These are phyloP conservation scores for Blastobotrys americana DNA, from an alignment of 805 yeast genomes.

Conservation along the genomic window DNA sequence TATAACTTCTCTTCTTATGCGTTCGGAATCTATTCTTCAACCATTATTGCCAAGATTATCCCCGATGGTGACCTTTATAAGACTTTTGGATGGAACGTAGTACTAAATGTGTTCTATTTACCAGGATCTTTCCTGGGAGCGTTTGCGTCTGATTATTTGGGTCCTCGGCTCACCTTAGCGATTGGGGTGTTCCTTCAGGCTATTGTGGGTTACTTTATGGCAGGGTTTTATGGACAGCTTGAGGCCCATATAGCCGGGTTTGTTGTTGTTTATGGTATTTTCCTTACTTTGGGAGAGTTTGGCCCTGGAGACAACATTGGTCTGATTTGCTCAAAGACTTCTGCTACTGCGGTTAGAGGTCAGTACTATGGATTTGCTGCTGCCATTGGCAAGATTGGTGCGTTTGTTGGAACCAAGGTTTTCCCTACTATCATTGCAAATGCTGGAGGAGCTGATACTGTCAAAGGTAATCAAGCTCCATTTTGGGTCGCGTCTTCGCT, in stretches of 20 bases:
- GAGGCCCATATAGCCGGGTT: slow-evolving; percentile 64
- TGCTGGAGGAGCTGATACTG: slow-evolving; percentile 43
- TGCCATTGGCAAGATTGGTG: slow-evolving; percentile 87
- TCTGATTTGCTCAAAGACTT: slow-evolving; percentile 74
- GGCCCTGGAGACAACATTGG: slow-evolving; percentile 95
- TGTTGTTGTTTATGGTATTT: slow-evolving; percentile 82
- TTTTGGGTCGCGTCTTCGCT: slow-evolving; percentile 76
- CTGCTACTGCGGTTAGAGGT: slow-evolving; percentile 84
- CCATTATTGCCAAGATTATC: slow-evolving; percentile 55
- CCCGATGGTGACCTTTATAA: slow-evolving; percentile 56
- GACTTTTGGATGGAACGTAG: slow-evolving; percentile 88
- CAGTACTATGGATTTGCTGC: slow-evolving; percentile 88
- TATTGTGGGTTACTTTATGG: slow-evolving; percentile 74
- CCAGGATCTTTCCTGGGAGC: slow-evolving; percentile 92
- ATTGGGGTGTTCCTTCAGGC: slow-evolving; percentile 69
- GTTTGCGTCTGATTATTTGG: slow-evolving; percentile 72
- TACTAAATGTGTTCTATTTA: slow-evolving; percentile 76
- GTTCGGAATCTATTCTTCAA: slow-evolving; percentile 75
- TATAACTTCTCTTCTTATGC: slow-evolving; percentile 87
- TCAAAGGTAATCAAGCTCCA: slow-evolving; percentile 62
- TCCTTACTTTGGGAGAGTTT: slow-evolving; percentile 81
- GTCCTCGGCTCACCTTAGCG: slow-evolving; percentile 77
- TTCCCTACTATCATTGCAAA: slow-evolving; percentile 72
- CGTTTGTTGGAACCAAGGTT: slow-evolving; percentile 81
- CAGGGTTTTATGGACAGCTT: slow-evolving; percentile 55